Evolutionary conservation across 805 yeast genomes (phyloP).

Genomic region (Starmera caribaea): DNA sequence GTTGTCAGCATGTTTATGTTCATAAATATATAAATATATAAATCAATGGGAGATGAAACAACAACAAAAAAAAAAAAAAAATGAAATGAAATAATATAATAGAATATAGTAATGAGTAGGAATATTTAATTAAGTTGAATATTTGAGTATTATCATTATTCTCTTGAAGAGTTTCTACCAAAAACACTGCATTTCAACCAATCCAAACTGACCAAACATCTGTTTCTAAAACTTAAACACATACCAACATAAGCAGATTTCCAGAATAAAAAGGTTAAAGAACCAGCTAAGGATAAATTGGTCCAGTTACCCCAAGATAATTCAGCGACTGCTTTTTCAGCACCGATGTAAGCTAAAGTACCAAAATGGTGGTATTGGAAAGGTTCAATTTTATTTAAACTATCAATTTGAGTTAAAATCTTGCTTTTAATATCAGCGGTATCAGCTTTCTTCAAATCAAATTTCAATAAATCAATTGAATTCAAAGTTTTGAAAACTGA

Average conservation of each 20-base stretch:
- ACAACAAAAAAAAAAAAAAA: no score
- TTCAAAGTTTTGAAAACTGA: slow-evolving; percentile 55
- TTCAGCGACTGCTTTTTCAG: slow-evolving; percentile 91
- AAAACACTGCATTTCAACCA: slow-evolving; percentile 83
- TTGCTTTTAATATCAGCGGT: slow-evolving; percentile 28
- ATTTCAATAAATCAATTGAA: slow-evolving; percentile 49
- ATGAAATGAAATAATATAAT: no score
- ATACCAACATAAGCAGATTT: slow-evolving; percentile 87
- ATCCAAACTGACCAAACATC: slow-evolving; percentile 74
- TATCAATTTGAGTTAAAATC: slow-evolving; percentile 27
- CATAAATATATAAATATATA: no score
- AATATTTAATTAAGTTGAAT: no score
- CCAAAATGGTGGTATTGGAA: slow-evolving; percentile 87
- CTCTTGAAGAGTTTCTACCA: slow-evolving; percentile 67
- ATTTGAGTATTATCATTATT: no score
- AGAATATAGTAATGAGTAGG: no score
- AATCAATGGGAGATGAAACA: no score
- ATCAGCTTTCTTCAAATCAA: slow-evolving; percentile 25
- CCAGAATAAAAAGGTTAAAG: slow-evolving; percentile 88
- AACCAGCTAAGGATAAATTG: slow-evolving; percentile 74
- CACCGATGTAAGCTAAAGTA: slow-evolving; percentile 88
- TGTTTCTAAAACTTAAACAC: slow-evolving; percentile 86
- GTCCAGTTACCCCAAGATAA: slow-evolving; percentile 72
- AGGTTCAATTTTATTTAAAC: slow-evolving; percentile 38
- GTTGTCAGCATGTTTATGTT: no score